These are phyloP conservation scores for Colletotrichum camelliae DNA, from an alignment of 2,329 filamentous ascomycete species.

Conservation along the genomic window DNA sequence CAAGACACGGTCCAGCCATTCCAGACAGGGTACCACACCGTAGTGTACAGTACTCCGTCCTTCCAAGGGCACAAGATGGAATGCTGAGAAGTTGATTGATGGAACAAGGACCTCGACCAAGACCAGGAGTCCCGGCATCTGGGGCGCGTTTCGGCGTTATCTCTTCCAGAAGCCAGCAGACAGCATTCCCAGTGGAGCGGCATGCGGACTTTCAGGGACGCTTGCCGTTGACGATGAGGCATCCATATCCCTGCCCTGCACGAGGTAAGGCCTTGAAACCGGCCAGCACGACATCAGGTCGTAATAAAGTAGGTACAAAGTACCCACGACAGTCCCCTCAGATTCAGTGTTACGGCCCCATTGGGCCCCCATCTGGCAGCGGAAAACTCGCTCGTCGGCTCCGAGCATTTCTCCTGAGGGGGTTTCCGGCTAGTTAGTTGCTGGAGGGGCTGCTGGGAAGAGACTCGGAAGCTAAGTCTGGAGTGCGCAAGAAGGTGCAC, in stretches of 20 bases:
- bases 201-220: neutral
- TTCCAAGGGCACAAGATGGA: neutral
- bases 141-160: neutral
- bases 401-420: constrained; percentile 5
- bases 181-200: neutral
- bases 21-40: neutral
- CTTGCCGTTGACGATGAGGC: neutral
- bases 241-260: constrained; percentile 7
- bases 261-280: constrained; percentile 8
- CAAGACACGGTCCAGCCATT: neutral
- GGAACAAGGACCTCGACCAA: neutral
- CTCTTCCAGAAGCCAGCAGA: neutral
- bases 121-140: neutral
- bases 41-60: neutral
- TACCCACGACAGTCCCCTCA: constrained; percentile 5
- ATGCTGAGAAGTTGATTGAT: neutral
- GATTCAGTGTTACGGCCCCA: constrained; percentile 3
- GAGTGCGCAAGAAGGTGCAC: neutral
- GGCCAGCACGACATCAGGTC: constrained; percentile 18
- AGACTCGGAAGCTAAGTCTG: neutral
- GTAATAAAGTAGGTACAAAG: constrained; percentile 7
- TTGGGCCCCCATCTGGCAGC: neutral
- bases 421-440: neutral
- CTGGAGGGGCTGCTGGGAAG: neutral
- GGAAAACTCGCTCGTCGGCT: constrained; percentile 10